Conservation (phyloP, 78 protist species). For the Anaeramoeba flamelloides region DNA sequence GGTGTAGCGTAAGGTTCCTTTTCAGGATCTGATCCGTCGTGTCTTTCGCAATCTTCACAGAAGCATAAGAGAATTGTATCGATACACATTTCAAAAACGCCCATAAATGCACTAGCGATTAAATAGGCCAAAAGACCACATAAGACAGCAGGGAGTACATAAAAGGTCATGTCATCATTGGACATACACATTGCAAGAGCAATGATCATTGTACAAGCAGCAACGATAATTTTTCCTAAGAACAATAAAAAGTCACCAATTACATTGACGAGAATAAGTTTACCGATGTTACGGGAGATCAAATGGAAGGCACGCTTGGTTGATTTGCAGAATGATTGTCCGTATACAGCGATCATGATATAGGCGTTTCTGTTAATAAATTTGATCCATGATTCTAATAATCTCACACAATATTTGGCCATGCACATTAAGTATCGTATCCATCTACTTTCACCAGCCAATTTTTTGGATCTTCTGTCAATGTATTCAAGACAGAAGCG, state of each 20-base stretch:
- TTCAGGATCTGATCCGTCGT: neutral
- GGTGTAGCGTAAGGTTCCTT: neutral
- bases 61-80: conserved; percentile 9
- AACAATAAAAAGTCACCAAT: conserved; percentile 22
- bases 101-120: neutral
- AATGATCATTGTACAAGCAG: conserved; percentile 1
- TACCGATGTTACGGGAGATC: conserved; percentile 34
- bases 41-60: conserved; percentile 6
- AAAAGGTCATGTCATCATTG: neutral
- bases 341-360: conserved; percentile 24
- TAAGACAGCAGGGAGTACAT: neutral
- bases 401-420: conserved; percentile 12
- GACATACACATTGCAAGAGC: conserved; percentile 6
- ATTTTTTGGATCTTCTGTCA: conserved; percentile 17
- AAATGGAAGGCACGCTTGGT: conserved; percentile 43
- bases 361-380: conserved; percentile 30
- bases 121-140: neutral
- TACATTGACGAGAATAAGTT: conserved; percentile 43
- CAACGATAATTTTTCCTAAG: conserved; percentile 21
- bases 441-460: neutral
- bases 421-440: neutral
- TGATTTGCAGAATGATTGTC: conserved; percentile 36
- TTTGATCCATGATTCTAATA: conserved; percentile 23
- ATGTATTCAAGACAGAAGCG: conserved; percentile 33
- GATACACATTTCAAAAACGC: neutral